Evolutionary conservation across 179 eudicot species (phyloP).

Genomic region (Beta macrorhiza): DNA sequence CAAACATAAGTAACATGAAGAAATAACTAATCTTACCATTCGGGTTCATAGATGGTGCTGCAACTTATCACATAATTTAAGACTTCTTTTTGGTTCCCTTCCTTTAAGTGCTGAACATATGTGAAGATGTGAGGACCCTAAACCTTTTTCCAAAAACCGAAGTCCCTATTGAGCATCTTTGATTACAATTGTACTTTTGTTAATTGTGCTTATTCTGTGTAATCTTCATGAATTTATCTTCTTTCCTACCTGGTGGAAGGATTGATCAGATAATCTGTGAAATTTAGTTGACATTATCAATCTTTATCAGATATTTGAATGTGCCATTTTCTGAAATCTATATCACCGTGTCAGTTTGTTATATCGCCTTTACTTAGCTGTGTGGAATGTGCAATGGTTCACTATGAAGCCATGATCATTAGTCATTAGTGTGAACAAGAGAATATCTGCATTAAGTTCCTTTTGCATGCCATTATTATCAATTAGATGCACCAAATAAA

Average conservation of each 20-base stretch:
- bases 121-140: not conserved
- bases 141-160: not conserved
- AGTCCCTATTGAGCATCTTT: not conserved
- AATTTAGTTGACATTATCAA: not conserved
- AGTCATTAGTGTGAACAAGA: not conserved
- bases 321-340: not conserved
- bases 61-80: no score
- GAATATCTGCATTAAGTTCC: not conserved
- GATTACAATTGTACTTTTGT: not conserved
- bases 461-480: not conserved
- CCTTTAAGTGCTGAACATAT: not conserved
- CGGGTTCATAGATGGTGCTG: not conserved
- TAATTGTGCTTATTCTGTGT: not conserved
- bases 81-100: not conserved
- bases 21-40: not conserved
- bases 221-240: not conserved
- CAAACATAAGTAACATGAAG: not conserved
- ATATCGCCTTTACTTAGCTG: not conserved
- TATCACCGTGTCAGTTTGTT: not conserved
- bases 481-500: not conserved
- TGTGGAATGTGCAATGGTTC: not conserved
- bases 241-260: not conserved
- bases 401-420: not conserved
- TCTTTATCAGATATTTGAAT: not conserved
- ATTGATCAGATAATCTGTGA: not conserved